Evolutionary conservation across 768 basidiomycete species (phyloP).

Genomic region (Mrakia hoshinonis): DNA sequence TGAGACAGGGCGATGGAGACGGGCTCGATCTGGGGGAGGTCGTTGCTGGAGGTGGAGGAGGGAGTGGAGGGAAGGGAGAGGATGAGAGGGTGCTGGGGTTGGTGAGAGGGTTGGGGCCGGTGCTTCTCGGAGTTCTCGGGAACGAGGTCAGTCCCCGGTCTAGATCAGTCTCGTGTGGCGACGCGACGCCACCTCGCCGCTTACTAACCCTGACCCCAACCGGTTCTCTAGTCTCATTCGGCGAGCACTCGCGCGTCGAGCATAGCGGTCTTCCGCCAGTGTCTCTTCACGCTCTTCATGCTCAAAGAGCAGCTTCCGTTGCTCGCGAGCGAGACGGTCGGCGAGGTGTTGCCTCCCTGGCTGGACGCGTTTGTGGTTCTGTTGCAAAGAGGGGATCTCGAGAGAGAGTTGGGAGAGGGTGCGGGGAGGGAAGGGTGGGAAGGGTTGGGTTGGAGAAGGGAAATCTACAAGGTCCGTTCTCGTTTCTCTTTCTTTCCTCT

Average conservation of each 20-base stretch:
- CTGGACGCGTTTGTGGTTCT: conserved; percentile 78
- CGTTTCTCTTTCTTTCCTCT: no score
- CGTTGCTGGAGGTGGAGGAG: not conserved
- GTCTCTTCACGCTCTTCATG: conserved; percentile 81
- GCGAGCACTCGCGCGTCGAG: conserved; percentile 75
- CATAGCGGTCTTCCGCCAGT: conserved; percentile 81
- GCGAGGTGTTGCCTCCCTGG: conserved; percentile 78
- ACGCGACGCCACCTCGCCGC: no score
- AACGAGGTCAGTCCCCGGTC: conserved; percentile 45
- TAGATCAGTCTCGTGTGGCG: no score
- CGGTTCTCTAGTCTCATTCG: conserved; percentile 56
- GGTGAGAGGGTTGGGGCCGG: conserved; percentile 77
- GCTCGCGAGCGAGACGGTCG: conserved; percentile 71
- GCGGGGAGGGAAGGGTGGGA: conserved; percentile 64
- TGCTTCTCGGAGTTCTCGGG: conserved; percentile 70
- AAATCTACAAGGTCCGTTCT: conserved; percentile 78
- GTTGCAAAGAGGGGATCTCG: conserved; percentile 39
- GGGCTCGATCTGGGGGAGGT: conserved; percentile 22
- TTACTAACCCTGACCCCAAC: no score
- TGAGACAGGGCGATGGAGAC: conserved; percentile 64
- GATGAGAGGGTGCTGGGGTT: conserved; percentile 93
- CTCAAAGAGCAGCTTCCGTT: conserved; percentile 87
- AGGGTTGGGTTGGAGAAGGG: conserved; percentile 63
- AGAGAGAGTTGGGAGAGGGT: conserved; percentile 52
- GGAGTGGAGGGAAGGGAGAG: conserved; percentile 44